These are phyloP conservation scores for Hemisphaericaspora xylanilytica DNA, from an alignment of 1,139 yeast genomes.

Conservation along the genomic window DNA sequence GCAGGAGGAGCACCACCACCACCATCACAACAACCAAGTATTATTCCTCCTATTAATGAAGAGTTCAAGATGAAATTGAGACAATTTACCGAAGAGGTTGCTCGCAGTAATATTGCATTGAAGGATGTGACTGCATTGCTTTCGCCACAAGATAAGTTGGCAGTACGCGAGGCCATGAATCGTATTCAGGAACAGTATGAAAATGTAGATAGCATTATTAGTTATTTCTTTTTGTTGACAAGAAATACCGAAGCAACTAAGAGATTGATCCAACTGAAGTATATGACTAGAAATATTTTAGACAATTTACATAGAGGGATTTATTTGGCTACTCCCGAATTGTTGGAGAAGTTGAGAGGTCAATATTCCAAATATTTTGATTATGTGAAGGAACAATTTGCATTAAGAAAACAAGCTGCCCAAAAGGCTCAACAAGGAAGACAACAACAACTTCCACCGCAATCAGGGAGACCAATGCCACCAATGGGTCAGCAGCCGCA, in stretches of 20 bases:
- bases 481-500: conserved; percentile 4
- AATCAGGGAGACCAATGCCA: not conserved
- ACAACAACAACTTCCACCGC: conserved; percentile 13
- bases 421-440: conserved; percentile 15
- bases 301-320: conserved; percentile 63
- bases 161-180: conserved; percentile 57
- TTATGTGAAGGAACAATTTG: conserved; percentile 56
- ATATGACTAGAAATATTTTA: conserved; percentile 72
- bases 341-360: conserved; percentile 64
- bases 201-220: conserved; percentile 71
- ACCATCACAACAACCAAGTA: not conserved
- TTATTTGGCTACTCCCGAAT: conserved; percentile 65
- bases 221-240: conserved; percentile 72
- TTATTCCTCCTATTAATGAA: conserved; percentile 42
- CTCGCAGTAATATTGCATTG: conserved; percentile 61
- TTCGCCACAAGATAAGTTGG: conserved; percentile 60
- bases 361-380: conserved; percentile 76
- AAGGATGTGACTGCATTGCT: conserved; percentile 63
- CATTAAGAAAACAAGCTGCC: conserved; percentile 28
- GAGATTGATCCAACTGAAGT: conserved; percentile 72
- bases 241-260: conserved; percentile 73
- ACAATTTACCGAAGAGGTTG: conserved; percentile 65
- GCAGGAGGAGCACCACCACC: too few relatives aligned
- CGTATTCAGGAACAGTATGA: conserved; percentile 62
- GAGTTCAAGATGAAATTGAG: conserved; percentile 52